Evolutionary conservation across 495 filamentous ascomycete species (phyloP).

Genomic region (Aspergillus biplanus): DNA sequence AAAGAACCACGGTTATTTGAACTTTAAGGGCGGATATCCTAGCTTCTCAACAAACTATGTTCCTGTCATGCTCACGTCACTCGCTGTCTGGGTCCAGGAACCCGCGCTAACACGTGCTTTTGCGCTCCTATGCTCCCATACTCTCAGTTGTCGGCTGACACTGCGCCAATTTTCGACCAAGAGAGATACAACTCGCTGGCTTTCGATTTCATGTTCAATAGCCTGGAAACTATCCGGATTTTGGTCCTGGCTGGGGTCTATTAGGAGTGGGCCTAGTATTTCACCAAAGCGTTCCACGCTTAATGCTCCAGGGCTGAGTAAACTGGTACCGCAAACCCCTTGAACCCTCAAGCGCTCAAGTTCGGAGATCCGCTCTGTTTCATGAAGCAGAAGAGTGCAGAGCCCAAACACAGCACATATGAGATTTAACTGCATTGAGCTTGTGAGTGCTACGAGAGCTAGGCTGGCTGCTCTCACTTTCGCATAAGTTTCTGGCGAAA

Average conservation of each 20-base stretch:
- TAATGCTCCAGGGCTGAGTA: conserved; percentile 22
- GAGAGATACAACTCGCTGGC: conserved; percentile 36
- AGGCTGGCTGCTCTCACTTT: conserved; percentile 38
- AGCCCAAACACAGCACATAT: conserved; percentile 48
- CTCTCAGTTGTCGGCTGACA: conserved; percentile 37
- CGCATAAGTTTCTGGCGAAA: conserved; percentile 21
- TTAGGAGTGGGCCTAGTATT: conserved; percentile 41
- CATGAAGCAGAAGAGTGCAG: conserved; percentile 33
- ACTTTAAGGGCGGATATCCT: not conserved
- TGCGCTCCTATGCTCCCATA: conserved; percentile 27
- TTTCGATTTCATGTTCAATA: conserved; percentile 37
- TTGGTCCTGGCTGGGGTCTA: conserved; percentile 17
- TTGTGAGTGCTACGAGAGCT: conserved; percentile 43
- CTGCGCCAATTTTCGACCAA: conserved; percentile 40
- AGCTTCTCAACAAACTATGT: conserved; percentile 7
- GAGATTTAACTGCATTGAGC: conserved; percentile 43
- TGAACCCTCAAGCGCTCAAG: conserved; percentile 23
- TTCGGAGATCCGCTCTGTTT: conserved; percentile 27
- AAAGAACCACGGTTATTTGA: not conserved
- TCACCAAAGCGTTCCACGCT: conserved; percentile 34
- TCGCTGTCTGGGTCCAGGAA: conserved; percentile 8
- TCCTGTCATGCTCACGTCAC: not conserved
- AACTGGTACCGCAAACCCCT: conserved; percentile 12
- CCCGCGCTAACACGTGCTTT: conserved; percentile 3
- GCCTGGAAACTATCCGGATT: conserved; percentile 21